A percentile compares a stretch with the other conserved stretches of the same genome.
Conservation (phyloP, 2,329 filamentous ascomycete species). For the Fusarium globosum region DNA sequence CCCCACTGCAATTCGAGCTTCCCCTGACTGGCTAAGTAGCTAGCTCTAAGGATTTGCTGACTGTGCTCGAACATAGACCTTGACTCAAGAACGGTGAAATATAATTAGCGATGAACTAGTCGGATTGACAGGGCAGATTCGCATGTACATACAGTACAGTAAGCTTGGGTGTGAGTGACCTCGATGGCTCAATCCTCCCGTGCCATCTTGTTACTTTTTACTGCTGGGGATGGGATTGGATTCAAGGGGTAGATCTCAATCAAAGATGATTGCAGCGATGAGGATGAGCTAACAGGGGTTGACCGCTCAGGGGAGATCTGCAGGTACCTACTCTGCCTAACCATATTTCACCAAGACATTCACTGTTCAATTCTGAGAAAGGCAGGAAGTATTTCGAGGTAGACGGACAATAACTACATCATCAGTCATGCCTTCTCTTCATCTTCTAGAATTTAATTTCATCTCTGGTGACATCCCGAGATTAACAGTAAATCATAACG, state of each 20-base stretch:
- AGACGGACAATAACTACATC: neutral
- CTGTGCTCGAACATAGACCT: constrained; percentile 7
- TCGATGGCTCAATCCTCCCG: constrained; percentile 4
- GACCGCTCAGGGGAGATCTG: constrained; percentile 17
- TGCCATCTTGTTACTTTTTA: neutral
- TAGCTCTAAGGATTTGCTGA: constrained; percentile 1
- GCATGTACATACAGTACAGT: neutral
- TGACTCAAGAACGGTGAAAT: constrained; percentile 21
- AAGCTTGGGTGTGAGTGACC: neutral
- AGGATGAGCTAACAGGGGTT: constrained; percentile 19
- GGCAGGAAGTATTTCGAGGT: neutral
- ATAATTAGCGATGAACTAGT: constrained; percentile 12
- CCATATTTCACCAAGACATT: neutral
- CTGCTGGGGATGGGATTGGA: constrained; percentile 4
- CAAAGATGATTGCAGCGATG: constrained; percentile 7
- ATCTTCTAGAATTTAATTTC: constrained; percentile 18
- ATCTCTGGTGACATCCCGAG: constrained; percentile 29
- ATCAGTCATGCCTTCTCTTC: neutral
- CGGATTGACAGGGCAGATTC: constrained; percentile 9
- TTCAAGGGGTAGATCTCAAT: constrained; percentile 37
- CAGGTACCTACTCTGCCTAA: neutral
- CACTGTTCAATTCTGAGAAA: neutral
- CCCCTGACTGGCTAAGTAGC: neutral
- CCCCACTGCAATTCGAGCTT: constrained; percentile 17
- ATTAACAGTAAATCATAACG: constrained; percentile 27